phyloP scores from a whole-genome alignment of 257 asterid species.

The Plectranthus barbatus region DNA sequence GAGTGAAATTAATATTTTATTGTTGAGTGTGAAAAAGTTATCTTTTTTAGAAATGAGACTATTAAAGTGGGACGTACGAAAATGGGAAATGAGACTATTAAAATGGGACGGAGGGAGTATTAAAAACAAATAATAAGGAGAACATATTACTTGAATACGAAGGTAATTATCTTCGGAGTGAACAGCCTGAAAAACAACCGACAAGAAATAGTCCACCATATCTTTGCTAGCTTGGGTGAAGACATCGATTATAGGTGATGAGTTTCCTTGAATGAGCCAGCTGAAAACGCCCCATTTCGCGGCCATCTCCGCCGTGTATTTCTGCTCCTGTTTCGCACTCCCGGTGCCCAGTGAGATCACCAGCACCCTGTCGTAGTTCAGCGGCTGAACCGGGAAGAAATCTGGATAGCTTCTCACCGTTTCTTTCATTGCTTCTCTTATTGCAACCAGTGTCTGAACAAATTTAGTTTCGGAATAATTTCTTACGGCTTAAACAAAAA shows the following conservation, averaged over 20 bases:
- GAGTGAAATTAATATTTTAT: too few relatives aligned
- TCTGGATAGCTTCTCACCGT: slow-evolving; percentile 17
- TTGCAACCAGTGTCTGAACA: slow-evolving; percentile 36
- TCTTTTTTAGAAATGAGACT: too few relatives aligned
- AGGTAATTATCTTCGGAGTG: slow-evolving; percentile 35
- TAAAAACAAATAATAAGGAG: too few relatives aligned
- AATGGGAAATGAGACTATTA: too few relatives aligned
- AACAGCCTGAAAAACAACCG: slow-evolving; percentile 30
- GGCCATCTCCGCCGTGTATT: slow-evolving; percentile 32
- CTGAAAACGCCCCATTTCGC: slow-evolving; percentile 45
- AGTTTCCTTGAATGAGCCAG: slow-evolving; percentile 37
- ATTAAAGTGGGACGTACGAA: too few relatives aligned
- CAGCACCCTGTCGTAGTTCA: slow-evolving; percentile 28
- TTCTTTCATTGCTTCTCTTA: slow-evolving; percentile 38
- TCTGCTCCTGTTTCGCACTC: slow-evolving; percentile 27
- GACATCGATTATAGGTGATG: slow-evolving; percentile 38
- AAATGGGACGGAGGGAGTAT: too few relatives aligned
- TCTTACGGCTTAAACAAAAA: too few relatives aligned
- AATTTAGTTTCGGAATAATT: too few relatives aligned
- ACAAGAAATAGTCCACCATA: slow-evolving; percentile 36
- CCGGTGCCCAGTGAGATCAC: slow-evolving; percentile 58
- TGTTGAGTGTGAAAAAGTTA: too few relatives aligned
- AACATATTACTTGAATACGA: slow-evolving; percentile 35
- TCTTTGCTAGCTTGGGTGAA: slow-evolving; percentile 34
- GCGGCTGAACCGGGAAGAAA: slow-evolving; percentile 27